Evolutionary conservation across 805 yeast genomes (phyloP).

Genomic region (Starmerella tilneyi): DNA sequence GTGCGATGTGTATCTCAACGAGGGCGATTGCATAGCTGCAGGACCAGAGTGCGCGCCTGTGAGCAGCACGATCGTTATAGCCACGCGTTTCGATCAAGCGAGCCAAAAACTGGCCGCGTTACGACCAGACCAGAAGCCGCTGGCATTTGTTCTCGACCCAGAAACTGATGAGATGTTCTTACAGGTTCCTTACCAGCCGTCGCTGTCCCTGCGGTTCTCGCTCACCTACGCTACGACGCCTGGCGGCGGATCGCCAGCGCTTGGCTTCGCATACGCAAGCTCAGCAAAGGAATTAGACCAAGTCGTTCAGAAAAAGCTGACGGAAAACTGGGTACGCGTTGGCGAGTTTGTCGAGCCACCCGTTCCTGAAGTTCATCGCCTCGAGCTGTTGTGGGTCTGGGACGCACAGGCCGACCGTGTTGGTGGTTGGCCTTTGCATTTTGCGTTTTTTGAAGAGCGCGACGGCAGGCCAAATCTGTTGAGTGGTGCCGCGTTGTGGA

Average conservation of each 20-base stretch:
- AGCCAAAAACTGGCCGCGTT: slow-evolving; percentile 7
- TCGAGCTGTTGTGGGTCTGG: slow-evolving; percentile 42
- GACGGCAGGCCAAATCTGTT: slow-evolving; percentile 22
- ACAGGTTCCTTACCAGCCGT: slow-evolving; percentile 23
- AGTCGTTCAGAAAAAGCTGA: slow-evolving; percentile 1
- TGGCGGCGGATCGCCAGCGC: slow-evolving; percentile 11
- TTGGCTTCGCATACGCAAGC: slow-evolving; percentile 15
- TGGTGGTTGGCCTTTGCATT: slow-evolving; percentile 30
- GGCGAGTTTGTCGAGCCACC: slow-evolving; percentile 36
- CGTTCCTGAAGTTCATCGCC: slow-evolving; percentile 86
- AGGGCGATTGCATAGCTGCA: slow-evolving; percentile 17
- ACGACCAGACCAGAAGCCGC: slow-evolving; percentile 19
- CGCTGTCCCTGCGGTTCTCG: slow-evolving; percentile 16
- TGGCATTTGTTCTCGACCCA: slow-evolving; percentile 22
- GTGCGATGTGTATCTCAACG: slow-evolving; percentile 18
- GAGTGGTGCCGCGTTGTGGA: slow-evolving; percentile 10
- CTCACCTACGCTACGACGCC: slow-evolving; percentile 19
- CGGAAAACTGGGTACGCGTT: slow-evolving; percentile 14
- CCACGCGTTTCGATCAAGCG: slow-evolving; percentile 10
- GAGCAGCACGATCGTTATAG: slow-evolving; percentile 9
- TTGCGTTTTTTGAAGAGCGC: slow-evolving; percentile 35
- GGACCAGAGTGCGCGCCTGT: slow-evolving; percentile 9
- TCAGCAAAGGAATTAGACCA: slow-evolving; percentile 11
- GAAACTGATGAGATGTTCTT: slow-evolving; percentile 18
- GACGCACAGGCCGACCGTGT: slow-evolving; percentile 15